These are phyloP conservation scores for Rosellinia necatrix DNA, from an alignment of 2,329 filamentous ascomycete species.

Conservation along the genomic window DNA sequence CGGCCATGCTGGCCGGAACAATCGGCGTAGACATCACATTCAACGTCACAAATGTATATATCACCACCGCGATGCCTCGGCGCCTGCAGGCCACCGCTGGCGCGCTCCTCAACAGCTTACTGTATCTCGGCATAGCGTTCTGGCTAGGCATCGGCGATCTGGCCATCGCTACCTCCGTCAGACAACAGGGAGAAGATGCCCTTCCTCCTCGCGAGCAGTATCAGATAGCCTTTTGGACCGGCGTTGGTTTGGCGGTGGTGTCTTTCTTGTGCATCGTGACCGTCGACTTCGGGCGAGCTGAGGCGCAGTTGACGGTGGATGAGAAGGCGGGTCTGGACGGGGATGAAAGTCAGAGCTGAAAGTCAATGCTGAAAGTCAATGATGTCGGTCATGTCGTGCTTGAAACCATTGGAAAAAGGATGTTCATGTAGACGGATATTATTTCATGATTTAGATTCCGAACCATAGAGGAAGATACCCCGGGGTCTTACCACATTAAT, in stretches of 20 bases:
- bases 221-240: conserved; percentile 41
- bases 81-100: conserved; percentile 73
- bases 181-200: conserved; percentile 19
- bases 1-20: conserved; percentile 70
- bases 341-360: conserved; percentile 7
- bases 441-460: too few relatives aligned
- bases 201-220: conserved; percentile 36
- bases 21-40: conserved; percentile 77
- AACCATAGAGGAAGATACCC: too few relatives aligned
- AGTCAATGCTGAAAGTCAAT: neutral
- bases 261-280: conserved; percentile 35
- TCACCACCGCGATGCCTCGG: conserved; percentile 71
- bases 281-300: conserved; percentile 37
- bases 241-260: conserved; percentile 35
- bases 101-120: conserved; percentile 69
- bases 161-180: conserved; percentile 53
- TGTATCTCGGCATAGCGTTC: conserved; percentile 74
- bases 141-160: conserved; percentile 74
- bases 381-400: too few relatives aligned
- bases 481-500: too few relatives aligned
- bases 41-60: conserved; percentile 77
- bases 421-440: too few relatives aligned
- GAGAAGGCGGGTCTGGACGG: conserved; percentile 33
- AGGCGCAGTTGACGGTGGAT: conserved; percentile 40
- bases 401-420: too few relatives aligned